Base-by-base conservation (phyloP, 2,329 filamentous ascomycete genomes). In the Trichoderma koningii region DNA sequence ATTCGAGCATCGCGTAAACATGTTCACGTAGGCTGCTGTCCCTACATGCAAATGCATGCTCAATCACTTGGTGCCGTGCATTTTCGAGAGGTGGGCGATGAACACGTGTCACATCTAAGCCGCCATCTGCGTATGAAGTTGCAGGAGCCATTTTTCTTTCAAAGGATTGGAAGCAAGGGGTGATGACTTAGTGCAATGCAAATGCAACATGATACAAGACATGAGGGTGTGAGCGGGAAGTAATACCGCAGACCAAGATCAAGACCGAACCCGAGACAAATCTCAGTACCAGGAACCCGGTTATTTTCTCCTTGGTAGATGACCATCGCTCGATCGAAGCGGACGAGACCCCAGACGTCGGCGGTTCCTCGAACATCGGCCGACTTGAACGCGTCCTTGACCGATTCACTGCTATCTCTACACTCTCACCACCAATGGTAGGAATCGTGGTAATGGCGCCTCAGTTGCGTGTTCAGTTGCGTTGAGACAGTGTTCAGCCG, bases 121-220 rank as follows among this genome's bases (percentile, higher is more conserved):
- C 34, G 23, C 17, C 34, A 5, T 30, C 14, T 23, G 21, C 17
- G 26, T 10, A 42, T 34, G 3, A 17, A 52, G 34, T 38, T 14
- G 12, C 34, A 38, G 34, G 48, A 42, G 23, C 28, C n/a, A 10
- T 17, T 45, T 21, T 3, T 23, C 21, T 26, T 30, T 9, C 14
- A 30, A 26, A 30, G 38, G 23, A 61, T 34, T 26, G 1, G 19
- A 41, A 41, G 57, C 38, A 61, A 52, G 26, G 48, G 48, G 34
- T 61, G 21, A 14, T 52, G 48, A 61, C 52, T 52, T 44, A 52
- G 21, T 61, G 47, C 34, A 45, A 44, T 21, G 57, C 47, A 61
- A n/a, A 61, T 30, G 57, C 48, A 60, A 51, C 45, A 19, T 26
- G 34, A 42, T 23, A 57, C 15, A 44, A 17, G 44, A 48, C 28